phyloP scores from a whole-genome alignment of 2,329 filamentous ascomycete genomes.

The Botrytis porri region DNA sequence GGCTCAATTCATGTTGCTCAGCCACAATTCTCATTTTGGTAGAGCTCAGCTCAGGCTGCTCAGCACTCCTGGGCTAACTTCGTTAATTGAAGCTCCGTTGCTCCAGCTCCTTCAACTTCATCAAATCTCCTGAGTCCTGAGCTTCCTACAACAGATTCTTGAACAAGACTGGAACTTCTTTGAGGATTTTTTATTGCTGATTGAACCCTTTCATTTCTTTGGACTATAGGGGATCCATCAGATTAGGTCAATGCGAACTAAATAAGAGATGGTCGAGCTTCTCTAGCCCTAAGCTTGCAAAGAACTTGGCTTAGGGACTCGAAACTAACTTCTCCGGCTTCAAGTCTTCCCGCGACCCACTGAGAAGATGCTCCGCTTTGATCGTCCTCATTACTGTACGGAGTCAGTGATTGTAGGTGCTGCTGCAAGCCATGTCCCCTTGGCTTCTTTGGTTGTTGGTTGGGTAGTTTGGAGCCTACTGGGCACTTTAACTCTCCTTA shows the following conservation, averaged over 20 bases:
- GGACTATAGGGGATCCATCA: too few relatives aligned
- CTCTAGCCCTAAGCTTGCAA: neutral
- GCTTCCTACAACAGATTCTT: neutral
- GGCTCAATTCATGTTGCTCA: neutral
- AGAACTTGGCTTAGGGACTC: neutral
- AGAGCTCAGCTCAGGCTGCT: neutral
- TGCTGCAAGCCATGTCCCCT: neutral
- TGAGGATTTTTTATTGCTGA: too few relatives aligned
- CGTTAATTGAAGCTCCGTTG: neutral
- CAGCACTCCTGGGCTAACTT: neutral
- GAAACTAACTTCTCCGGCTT: constrained; percentile 1
- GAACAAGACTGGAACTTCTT: neutral
- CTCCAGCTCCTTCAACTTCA: neutral
- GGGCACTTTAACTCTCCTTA: neutral
- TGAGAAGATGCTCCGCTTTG: neutral
- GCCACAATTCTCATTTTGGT: neutral
- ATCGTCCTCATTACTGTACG: neutral
- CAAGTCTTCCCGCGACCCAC: neutral
- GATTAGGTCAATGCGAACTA: neutral
- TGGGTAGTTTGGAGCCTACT: too few relatives aligned
- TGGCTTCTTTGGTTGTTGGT: neutral
- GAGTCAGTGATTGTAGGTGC: neutral
- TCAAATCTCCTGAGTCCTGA: neutral
- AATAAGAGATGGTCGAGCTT: neutral
- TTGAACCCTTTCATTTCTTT: neutral